Evolutionary conservation across 768 basidiomycete species (phyloP), one percentile per base, ranked within the genome.

Genomic region (Lepiota brunneoincarnata): DNA sequence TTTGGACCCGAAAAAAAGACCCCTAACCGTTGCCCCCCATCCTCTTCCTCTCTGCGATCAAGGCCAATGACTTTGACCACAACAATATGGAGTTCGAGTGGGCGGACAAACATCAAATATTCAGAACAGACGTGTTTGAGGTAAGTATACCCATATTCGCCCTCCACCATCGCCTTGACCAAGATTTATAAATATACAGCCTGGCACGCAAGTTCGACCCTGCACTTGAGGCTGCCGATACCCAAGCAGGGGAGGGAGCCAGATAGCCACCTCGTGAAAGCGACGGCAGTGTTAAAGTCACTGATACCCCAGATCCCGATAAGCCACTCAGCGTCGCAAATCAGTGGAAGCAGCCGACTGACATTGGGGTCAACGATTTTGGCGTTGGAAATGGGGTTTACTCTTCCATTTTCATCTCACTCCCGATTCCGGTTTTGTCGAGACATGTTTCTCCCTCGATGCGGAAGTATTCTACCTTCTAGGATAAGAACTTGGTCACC

Each of bases 241-340:
- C 5, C 9, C 36, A 18, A 20, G 34, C 37, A 18, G 12, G 49
- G 38, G 15, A 38, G 50, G 17, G 40, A 23, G 14, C 28, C 50
- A 14, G 24, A 38, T 9, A 31, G 31, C 31, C 31, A 31, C 31
- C 7, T 9, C 11, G n/a, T 9, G 7, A 31, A 2, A 3, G 4
- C 4, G 11, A 3, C 10, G 39, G n/a, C 39, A 2, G 41, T 2
- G n/a, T 42, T 38, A 21, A 18, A 7, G 39, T 51, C 18, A 10
- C 6, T 23, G 17, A 24, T 15, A 40, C 24, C 37, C 12, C 31
- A 20, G 12, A 18, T 2, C 46, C 48, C 37, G 37, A 6, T 18
- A 38, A 48, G 18, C 53, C 45, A 10, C 47, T 54, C 53, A 18
- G 18, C 3, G 46, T 54, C 35, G 3, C 17, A 17, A 40, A 54